These are phyloP conservation scores for Berberis thunbergii DNA, from an alignment of 164 flowering plant species.

Conservation along the genomic window DNA sequence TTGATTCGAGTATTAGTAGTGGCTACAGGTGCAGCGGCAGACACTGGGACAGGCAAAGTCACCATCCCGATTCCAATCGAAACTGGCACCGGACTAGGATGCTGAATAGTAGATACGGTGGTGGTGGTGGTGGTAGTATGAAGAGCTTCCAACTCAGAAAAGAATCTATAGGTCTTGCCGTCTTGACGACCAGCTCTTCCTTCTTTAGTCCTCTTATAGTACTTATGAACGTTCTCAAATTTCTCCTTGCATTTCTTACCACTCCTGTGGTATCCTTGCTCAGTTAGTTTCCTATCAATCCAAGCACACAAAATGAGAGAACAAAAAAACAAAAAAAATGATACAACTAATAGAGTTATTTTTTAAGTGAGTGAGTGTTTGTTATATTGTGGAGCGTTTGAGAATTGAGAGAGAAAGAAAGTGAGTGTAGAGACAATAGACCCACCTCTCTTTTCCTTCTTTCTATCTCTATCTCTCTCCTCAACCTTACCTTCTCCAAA, in stretches of 20 bases:
- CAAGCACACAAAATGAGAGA: not conserved
- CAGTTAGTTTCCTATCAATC: conserved; percentile 51
- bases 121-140: conserved; percentile 20
- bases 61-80: conserved; percentile 12
- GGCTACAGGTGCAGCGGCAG: not conserved
- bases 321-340: not conserved
- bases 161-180: conserved; percentile 56
- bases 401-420: too few relatives aligned
- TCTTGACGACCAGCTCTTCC: conserved; percentile 59
- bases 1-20: conserved; percentile 1
- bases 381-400: too few relatives aligned
- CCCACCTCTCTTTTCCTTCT: too few relatives aligned
- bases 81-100: conserved; percentile 1
- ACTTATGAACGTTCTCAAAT: conserved; percentile 68
- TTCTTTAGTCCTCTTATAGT: conserved; percentile 63
- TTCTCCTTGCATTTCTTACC: conserved; percentile 69
- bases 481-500: not conserved
- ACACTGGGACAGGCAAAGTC: conserved; percentile 7
- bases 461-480: not conserved
- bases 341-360: not conserved
- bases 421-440: too few relatives aligned
- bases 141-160: conserved; percentile 54
- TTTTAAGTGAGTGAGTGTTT: too few relatives aligned
- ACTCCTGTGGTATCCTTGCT: conserved; percentile 46
- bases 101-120: not conserved